phyloP scores from a whole-genome alignment of 768 basidiomycete genomes.

The Kwoniella mangroviensis region DNA sequence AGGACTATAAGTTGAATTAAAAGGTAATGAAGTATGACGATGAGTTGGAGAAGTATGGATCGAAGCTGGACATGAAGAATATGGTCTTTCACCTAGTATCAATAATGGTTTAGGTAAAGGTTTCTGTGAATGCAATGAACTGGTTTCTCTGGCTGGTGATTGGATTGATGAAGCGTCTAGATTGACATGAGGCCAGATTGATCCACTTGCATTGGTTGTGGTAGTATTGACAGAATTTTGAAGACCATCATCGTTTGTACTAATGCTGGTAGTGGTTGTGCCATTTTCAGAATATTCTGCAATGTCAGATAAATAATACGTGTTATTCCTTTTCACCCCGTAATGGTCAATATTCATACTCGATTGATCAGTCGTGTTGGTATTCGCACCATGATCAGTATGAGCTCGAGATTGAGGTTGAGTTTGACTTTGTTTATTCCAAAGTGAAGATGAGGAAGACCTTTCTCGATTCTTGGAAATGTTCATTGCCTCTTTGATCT shows the following conservation, averaged over 20 bases:
- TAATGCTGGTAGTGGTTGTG: neutral
- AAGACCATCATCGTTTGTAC: neutral
- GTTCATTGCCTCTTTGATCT: constrained; percentile 41
- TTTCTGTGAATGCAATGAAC: neutral
- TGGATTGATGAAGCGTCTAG: neutral
- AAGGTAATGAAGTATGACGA: constrained; percentile 19
- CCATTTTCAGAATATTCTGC: neutral
- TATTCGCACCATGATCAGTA: neutral
- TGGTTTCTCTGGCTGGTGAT: neutral
- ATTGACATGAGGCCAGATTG: neutral
- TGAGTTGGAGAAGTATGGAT: constrained; percentile 21
- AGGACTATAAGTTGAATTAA: constrained; percentile 32
- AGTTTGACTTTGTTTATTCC: neutral
- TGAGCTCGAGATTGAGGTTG: neutral
- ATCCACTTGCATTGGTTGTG: neutral
- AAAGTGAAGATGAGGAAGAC: neutral
- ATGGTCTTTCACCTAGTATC: neutral
- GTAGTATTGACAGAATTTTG: neutral
- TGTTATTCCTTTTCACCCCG: neutral
- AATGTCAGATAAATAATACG: constrained; percentile 9
- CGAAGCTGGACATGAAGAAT: constrained; percentile 21
- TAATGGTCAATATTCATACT: neutral
- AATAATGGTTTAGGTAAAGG: neutral
- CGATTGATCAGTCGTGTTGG: neutral
- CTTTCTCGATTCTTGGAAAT: neutral